These are phyloP conservation scores for Paraconiothyrium brasiliense DNA, from an alignment of 2,329 filamentous ascomycete species.

Conservation along the genomic window DNA sequence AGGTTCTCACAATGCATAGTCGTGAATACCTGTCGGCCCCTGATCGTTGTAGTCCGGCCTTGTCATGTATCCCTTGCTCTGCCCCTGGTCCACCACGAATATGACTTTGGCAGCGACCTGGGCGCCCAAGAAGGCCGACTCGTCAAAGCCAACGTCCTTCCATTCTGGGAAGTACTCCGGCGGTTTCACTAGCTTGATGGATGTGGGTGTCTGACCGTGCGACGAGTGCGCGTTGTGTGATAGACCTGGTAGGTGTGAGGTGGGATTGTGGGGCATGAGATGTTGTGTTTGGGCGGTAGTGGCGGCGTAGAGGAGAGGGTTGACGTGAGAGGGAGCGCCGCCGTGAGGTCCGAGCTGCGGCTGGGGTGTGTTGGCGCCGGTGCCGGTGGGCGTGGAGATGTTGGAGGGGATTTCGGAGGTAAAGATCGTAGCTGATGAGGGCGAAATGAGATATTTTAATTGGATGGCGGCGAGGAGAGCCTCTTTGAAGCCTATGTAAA, in stretches of 20 bases:
- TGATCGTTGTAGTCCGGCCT: constrained; percentile 74
- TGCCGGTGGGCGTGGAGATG: constrained; percentile 88
- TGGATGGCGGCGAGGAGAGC: constrained; percentile 82
- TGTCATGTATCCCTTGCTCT: constrained; percentile 74
- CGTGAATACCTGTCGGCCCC: constrained; percentile 71
- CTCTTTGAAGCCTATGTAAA: constrained; percentile 77
- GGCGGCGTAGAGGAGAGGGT: constrained; percentile 90
- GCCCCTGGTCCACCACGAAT: constrained; percentile 73
- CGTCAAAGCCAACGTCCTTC: constrained; percentile 79
- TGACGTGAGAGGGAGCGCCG: constrained; percentile 70
- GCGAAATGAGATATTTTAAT: constrained; percentile 87
- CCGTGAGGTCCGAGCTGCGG: constrained; percentile 59
- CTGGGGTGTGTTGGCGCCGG: constrained; percentile 89
- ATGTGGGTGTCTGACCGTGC: constrained; percentile 80
- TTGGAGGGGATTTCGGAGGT: constrained; percentile 95
- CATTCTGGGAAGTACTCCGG: constrained; percentile 91
- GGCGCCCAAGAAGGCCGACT: constrained; percentile 85
- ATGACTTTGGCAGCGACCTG: constrained; percentile 84
- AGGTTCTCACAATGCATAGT: constrained; percentile 51
- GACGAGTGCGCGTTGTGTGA: constrained; percentile 66
- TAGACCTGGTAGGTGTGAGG: constrained; percentile 40
- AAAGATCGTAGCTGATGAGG: constrained; percentile 93
- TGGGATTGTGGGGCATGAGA: constrained; percentile 53
- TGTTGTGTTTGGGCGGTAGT: constrained; percentile 74
- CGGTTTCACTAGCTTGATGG: constrained; percentile 78